phyloP scores from a whole-genome alignment of 2,329 filamentous ascomycete species.

The Exophiala sp. region DNA sequence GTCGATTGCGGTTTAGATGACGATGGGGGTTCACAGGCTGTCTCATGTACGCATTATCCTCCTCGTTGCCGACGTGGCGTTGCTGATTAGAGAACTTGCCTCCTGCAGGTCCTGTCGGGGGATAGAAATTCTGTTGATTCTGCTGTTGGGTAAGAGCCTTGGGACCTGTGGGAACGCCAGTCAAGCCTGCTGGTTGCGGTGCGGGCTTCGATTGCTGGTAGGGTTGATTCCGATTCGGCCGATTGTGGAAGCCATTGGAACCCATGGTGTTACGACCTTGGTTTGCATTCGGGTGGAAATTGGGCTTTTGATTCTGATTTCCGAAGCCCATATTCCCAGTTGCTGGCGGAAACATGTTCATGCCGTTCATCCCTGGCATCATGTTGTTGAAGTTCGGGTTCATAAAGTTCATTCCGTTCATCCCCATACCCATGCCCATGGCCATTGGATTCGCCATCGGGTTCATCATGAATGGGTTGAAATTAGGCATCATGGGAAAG shows the following conservation, averaged over 20 bases:
- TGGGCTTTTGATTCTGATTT: slow-evolving; percentile 27
- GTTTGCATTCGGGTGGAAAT: slow-evolving; percentile 30
- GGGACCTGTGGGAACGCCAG: slow-evolving; percentile 26
- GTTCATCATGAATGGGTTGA: slow-evolving; percentile 38
- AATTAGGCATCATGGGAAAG: slow-evolving; percentile 26
- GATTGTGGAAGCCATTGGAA: slow-evolving; percentile 30
- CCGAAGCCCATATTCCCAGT: slow-evolving; percentile 34
- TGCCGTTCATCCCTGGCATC: slow-evolving; percentile 36
- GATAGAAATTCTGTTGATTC: slow-evolving; percentile 18
- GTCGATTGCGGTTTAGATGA: slow-evolving; percentile 70
- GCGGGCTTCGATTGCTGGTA: slow-evolving; percentile 24
- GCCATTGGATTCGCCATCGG: slow-evolving; percentile 43
- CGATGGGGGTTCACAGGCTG: slow-evolving; percentile 93
- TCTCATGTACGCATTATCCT: slow-evolving; percentile 89
- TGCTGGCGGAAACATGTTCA: slow-evolving; percentile 31
- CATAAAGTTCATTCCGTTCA: slow-evolving; percentile 32
- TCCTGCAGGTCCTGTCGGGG: slow-evolving; percentile 16
- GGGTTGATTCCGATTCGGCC: slow-evolving; percentile 12
- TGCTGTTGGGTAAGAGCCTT: slow-evolving; percentile 22
- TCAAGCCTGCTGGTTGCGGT: slow-evolving; percentile 30
- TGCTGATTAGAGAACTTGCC: slow-evolving; percentile 54
- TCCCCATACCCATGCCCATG: slow-evolving; percentile 33
- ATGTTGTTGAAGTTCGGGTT: slow-evolving; percentile 23
- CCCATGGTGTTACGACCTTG: slow-evolving; percentile 18
- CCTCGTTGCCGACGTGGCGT: slow-evolving; percentile 54